These are phyloP conservation scores for Neocucurbitaria cava DNA, from an alignment of 2,329 filamentous ascomycete species.

Conservation along the genomic window DNA sequence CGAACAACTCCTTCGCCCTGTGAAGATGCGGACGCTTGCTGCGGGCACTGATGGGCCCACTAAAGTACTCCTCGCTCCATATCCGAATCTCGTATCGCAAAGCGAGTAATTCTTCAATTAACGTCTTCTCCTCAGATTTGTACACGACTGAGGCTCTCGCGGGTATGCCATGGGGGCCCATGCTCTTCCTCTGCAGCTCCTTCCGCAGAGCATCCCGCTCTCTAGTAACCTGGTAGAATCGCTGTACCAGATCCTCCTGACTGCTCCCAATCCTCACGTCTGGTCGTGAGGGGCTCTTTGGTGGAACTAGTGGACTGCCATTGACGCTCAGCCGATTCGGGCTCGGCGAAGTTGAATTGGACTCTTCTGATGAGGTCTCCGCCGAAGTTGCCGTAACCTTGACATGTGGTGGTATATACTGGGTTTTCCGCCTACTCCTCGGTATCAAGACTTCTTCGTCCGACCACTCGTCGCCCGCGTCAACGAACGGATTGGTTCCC, in stretches of 20 bases:
- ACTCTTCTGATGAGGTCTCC: conserved; percentile 36
- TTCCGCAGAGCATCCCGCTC: conserved; percentile 47
- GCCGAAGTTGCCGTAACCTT: conserved; percentile 28
- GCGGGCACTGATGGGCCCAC: conserved; percentile 31
- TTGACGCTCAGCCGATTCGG: conserved; percentile 27
- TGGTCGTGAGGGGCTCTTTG: conserved; percentile 46
- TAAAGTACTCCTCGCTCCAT: conserved; percentile 47
- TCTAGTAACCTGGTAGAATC: conserved; percentile 48
- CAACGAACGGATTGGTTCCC: conserved; percentile 37
- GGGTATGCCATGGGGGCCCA: conserved; percentile 40
- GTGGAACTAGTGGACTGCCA: conserved; percentile 38
- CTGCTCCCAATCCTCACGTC: conserved; percentile 39
- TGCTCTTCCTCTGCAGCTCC: conserved; percentile 44
- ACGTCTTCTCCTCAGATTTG: conserved; percentile 45
- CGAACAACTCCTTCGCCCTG: conserved; percentile 42
- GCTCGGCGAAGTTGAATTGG: conserved; percentile 30
- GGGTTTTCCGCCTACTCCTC: conserved; percentile 34
- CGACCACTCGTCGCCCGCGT: conserved; percentile 46
- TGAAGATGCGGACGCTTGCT: conserved; percentile 43
- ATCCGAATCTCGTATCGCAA: conserved; percentile 44
- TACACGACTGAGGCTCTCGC: conserved; percentile 33
- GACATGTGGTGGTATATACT: conserved; percentile 38
- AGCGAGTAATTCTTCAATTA: conserved; percentile 45
- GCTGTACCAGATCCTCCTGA: conserved; percentile 47
- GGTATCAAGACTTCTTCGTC: conserved; percentile 48